Evolutionary conservation across 441 rosid species (phyloP).

Genomic region (Euphorbia schlechtendalii): DNA sequence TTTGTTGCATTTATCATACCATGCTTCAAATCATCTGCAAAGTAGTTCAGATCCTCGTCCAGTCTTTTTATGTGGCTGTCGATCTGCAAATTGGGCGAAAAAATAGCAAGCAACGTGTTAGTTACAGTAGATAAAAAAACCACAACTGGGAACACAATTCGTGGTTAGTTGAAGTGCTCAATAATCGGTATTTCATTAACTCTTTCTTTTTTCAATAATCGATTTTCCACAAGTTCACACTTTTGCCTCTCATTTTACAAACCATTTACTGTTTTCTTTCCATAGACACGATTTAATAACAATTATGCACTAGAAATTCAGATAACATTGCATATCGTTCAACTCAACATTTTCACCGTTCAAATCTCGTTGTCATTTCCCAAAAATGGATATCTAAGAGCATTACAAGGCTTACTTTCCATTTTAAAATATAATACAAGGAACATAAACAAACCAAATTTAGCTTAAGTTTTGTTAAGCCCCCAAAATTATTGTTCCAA

Average conservation of each 20-base stretch:
- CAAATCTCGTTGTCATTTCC: background rate
- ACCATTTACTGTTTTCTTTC: background rate
- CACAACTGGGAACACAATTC: background rate
- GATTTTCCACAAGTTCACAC: background rate
- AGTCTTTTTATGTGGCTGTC: constrained; percentile 91
- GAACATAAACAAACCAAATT: background rate
- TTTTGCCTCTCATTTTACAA: background rate
- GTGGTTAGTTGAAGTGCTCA: too few relatives aligned
- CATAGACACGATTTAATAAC: background rate
- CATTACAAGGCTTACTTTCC: background rate
- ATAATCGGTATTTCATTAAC: too few relatives aligned
- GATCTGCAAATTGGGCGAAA: constrained; percentile 43
- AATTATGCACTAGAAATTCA: background rate
- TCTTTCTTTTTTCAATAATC: too few relatives aligned
- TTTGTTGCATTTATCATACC: constrained; percentile 34
- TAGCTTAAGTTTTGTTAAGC: background rate
- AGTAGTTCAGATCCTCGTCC: constrained; percentile 86
- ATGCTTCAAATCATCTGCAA: constrained; percentile 91
- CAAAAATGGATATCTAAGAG: background rate
- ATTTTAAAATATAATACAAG: background rate
- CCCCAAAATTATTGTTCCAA: background rate
- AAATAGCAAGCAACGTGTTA: background rate
- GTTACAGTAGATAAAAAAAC: constrained; percentile 3
- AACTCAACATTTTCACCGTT: background rate
- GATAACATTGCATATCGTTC: background rate